Base-by-base conservation (phyloP, 768 basidiomycete genomes). In the Glaciozyma martinii region DNA sequence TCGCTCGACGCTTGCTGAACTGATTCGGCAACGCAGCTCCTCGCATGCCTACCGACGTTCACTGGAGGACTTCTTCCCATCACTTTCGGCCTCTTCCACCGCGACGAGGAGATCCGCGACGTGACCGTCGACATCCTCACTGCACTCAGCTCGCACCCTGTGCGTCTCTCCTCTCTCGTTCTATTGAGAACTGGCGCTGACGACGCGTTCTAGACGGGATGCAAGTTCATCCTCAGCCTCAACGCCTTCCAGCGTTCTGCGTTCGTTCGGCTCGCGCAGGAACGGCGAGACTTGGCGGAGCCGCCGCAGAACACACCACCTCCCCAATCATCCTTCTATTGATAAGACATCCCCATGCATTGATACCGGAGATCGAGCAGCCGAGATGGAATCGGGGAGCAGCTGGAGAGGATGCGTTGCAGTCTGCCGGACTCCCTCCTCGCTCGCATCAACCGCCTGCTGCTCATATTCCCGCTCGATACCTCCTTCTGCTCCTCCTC, bases 11-110 rank as follows among this genome's bases (percentile, higher is more conserved):
- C n/a, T 1, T 9, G 1, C 15, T 25, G 9, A 25, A 5, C 30
- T 30, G 30, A 49, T 29, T 12, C 25, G n/a, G n/a, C 32, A 13
- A 33, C 30, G 40, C 71, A 98, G 94, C 79, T 98, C n/a, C 79
- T 98, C 33, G 82, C 92, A 2, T 80, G 82, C 58, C 76, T 88
- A 40, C 84, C 88, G 16, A 84, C 86, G 1, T 86, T 90, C 70
- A 80, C 80, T 8, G 89, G 90, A 43, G 94, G 95, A 3, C 80
- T 98, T 21, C 77, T 90, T 27, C 87, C 90, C 30, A 79, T 98
- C 44, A 86, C 86, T 42, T 92, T 95, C 75, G 87, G 89, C 15
- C 79, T 97, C 9, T 95, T 97, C 78, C 94, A 98, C 77, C 89
- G 89, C 61, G 81, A 83, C 56, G 84, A 90, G 69, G 72, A 79